Percentiles rank a stretch among this genome's conserved stretches.
Evolutionary conservation across 2,329 filamentous ascomycete species (phyloP).

Genomic region (Aspergillus flavus): DNA sequence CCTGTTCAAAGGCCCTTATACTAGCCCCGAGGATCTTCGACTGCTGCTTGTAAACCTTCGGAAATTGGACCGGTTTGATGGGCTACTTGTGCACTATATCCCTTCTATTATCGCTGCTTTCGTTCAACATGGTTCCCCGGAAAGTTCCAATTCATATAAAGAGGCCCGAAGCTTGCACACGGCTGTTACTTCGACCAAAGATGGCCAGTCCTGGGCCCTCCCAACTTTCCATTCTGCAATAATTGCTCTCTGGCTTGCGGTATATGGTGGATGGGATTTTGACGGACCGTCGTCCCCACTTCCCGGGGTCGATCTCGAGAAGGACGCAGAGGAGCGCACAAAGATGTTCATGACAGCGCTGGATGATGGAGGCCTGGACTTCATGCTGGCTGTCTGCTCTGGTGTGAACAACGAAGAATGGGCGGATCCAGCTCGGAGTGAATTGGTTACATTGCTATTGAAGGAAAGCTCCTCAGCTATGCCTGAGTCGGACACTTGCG

Average conservation of each 20-base stretch:
- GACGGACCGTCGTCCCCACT: conserved; percentile 66
- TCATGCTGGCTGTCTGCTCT: conserved; percentile 80
- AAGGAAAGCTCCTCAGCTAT: conserved; percentile 73
- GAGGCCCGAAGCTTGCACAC: conserved; percentile 72
- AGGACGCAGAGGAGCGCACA: conserved; percentile 70
- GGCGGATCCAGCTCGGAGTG: conserved; percentile 83
- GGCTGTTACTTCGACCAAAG: conserved; percentile 66
- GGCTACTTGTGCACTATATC: conserved; percentile 74
- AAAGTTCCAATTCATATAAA: conserved; percentile 67
- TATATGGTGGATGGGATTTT: conserved; percentile 88
- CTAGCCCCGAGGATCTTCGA: conserved; percentile 71
- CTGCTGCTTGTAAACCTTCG: conserved; percentile 69
- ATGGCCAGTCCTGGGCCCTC: conserved; percentile 71
- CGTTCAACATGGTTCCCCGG: conserved; percentile 74
- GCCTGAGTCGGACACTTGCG: conserved; percentile 68
- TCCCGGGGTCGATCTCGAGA: conserved; percentile 63
- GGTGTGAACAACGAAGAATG: conserved; percentile 80
- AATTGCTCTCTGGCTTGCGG: conserved; percentile 83
- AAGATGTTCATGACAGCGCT: conserved; percentile 75
- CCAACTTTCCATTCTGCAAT: conserved; percentile 78
- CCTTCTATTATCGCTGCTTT: conserved; percentile 78
- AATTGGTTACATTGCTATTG: conserved; percentile 79
- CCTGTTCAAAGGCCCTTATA: conserved; percentile 75
- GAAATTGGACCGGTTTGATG: conserved; percentile 75
- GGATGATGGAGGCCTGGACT: conserved; percentile 89